phyloP scores from a whole-genome alignment of 208 protist species.

The Acanthamoeba quina region DNA sequence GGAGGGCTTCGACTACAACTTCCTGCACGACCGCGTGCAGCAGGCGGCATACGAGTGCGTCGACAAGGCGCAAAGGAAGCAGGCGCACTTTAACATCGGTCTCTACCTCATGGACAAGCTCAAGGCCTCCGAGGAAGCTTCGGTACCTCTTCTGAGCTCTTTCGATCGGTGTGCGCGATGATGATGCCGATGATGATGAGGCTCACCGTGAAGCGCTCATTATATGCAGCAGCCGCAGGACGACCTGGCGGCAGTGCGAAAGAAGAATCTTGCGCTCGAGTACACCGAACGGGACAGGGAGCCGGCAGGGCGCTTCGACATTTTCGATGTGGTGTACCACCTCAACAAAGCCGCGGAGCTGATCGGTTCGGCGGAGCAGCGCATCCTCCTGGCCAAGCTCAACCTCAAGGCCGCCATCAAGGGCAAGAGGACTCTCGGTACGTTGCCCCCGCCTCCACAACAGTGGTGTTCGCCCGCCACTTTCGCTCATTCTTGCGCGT shows the following conservation, averaged over 20 bases:
- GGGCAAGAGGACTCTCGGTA: conserved; percentile 27
- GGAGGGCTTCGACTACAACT: conserved; percentile 42
- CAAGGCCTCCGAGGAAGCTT: neutral
- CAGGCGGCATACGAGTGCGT: conserved; percentile 58
- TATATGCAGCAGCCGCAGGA: neutral
- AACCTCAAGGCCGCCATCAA: conserved; percentile 66
- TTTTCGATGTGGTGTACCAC: conserved; percentile 61
- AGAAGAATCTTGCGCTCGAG: neutral
- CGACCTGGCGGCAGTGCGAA: too few species aligned
- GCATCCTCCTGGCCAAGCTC: conserved; percentile 27
- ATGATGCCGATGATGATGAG: neutral
- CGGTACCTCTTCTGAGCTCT: neutral
- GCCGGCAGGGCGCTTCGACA: neutral
- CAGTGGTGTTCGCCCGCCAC: neutral
- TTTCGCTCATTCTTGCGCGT: neutral
- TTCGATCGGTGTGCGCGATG: neutral
- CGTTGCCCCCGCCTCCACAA: neutral
- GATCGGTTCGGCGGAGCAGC: neutral
- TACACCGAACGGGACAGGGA: neutral
- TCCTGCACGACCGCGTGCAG: conserved; percentile 66
- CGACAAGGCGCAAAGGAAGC: neutral
- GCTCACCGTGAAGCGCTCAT: too few species aligned
- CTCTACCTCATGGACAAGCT: conserved; percentile 44
- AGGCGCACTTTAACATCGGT: conserved; percentile 12
- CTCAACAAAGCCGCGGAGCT: conserved; percentile 41